Evolutionary conservation across 768 basidiomycete genomes (phyloP).

Genomic region (Russula ochroleuca): DNA sequence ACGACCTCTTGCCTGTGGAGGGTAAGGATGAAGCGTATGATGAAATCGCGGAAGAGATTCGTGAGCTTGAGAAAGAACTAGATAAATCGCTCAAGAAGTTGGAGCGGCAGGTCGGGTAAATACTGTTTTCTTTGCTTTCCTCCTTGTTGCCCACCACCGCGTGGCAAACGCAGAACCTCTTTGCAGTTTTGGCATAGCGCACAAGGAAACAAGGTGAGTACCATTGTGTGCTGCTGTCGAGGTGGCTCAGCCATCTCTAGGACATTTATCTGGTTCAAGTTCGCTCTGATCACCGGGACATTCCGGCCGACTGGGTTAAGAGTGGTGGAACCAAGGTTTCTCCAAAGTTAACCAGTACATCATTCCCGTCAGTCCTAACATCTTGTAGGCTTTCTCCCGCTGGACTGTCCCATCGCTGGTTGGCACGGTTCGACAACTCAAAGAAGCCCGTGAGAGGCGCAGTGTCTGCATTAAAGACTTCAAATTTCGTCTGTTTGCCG

Average conservation of each 20-base stretch:
- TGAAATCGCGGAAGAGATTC: slow-evolving; percentile 65
- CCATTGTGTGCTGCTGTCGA: neutral
- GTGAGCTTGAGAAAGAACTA: slow-evolving; percentile 62
- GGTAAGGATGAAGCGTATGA: slow-evolving; percentile 89
- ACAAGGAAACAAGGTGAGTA: slow-evolving; percentile 68
- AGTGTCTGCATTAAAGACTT: slow-evolving; percentile 78
- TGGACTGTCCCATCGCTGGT: slow-evolving; percentile 75
- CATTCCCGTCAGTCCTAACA: slow-evolving; percentile 11
- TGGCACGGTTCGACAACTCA: slow-evolving; percentile 68
- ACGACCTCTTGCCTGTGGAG: slow-evolving; percentile 72
- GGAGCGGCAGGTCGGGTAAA: slow-evolving; percentile 63
- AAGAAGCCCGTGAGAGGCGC: slow-evolving; percentile 90
- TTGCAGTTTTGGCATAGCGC: slow-evolving; percentile 73
- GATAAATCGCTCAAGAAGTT: slow-evolving; percentile 63
- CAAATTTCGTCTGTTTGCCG: slow-evolving; percentile 68
- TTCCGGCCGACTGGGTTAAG: slow-evolving; percentile 86
- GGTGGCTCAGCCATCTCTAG: slow-evolving; percentile 37
- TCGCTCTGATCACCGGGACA: slow-evolving; percentile 49
- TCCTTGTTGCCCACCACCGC: neutral
- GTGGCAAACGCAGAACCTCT: slow-evolving; percentile 41
- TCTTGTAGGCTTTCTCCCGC: slow-evolving; percentile 58
- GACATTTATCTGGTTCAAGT: slow-evolving; percentile 90
- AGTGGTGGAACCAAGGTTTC: slow-evolving; percentile 71
- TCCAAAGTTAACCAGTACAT: neutral
- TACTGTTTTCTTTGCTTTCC: slow-evolving; percentile 15